Percentiles rank a stretch among this genome's conserved stretches.
These are phyloP conservation scores for Aspergillus sp. DNA, from an alignment of 2,329 filamentous ascomycete species.

Conservation along the genomic window DNA sequence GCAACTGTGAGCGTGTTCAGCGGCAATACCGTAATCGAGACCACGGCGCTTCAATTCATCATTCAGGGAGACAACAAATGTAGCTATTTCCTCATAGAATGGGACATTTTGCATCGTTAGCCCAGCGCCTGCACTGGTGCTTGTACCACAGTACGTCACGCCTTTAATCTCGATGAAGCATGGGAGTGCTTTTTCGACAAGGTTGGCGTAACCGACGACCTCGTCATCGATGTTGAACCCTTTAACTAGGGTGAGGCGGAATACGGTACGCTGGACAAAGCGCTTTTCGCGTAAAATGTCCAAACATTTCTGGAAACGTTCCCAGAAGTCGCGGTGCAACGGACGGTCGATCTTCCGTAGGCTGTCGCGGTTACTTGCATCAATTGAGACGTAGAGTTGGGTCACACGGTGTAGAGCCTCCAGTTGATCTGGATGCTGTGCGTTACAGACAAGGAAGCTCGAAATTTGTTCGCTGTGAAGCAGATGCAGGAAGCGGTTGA, in stretches of 20 bases:
- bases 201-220: constrained; percentile 81
- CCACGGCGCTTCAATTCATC: constrained; percentile 67
- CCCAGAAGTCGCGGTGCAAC: constrained; percentile 95
- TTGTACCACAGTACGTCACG: constrained; percentile 94
- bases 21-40: constrained; percentile 83
- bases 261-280: constrained; percentile 86
- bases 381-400: constrained; percentile 94
- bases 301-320: constrained; percentile 86
- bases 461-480: constrained; percentile 85
- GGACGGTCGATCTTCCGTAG: constrained; percentile 87
- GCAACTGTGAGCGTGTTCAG: constrained; percentile 93
- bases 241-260: constrained; percentile 92
- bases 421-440: constrained; percentile 90
- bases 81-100: constrained; percentile 86
- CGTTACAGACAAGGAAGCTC: constrained; percentile 94
- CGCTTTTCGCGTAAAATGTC: constrained; percentile 84
- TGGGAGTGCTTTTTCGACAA: constrained; percentile 81
- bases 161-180: constrained; percentile 96
- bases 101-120: constrained; percentile 97
- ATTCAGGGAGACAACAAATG: constrained; percentile 77
- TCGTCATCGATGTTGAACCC: constrained; percentile 98
- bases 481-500: constrained; percentile 85
- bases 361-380: constrained; percentile 86
- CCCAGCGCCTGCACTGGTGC: constrained; percentile 77
- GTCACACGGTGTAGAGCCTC: constrained; percentile 81